These are phyloP conservation scores for Xylariaceae sp. DNA, from an alignment of 2,329 filamentous ascomycete genomes.

Conservation along the genomic window DNA sequence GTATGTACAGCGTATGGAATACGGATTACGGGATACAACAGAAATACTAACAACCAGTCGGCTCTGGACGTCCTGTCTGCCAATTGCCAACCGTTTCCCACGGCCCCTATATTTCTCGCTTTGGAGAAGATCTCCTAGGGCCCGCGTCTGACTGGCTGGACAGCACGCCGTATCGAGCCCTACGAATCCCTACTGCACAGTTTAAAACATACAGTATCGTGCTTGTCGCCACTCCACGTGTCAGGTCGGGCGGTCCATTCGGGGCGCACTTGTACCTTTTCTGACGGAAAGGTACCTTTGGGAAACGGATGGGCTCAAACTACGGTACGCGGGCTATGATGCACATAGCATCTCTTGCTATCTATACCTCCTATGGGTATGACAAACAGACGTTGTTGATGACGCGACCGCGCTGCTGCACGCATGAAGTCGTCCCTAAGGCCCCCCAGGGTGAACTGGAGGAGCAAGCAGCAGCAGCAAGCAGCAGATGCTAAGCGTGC, in stretches of 20 bases:
- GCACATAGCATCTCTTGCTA: not conserved
- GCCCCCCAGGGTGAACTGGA: not conserved
- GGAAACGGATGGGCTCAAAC: not conserved
- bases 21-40: too few relatives aligned
- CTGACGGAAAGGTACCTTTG: not conserved
- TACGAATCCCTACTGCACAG: conserved; percentile 10
- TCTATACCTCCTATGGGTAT: not conserved
- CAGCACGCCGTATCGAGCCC: not conserved
- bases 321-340: conserved; percentile 3
- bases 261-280: not conserved
- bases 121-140: conserved; percentile 14
- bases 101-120: conserved; percentile 6
- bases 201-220: conserved; percentile 1
- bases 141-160: conserved; percentile 11
- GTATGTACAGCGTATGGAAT: conserved; percentile 4
- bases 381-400: conserved; percentile 11
- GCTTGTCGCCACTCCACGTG: not conserved
- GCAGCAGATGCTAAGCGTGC: not conserved
- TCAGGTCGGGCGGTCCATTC: not conserved
- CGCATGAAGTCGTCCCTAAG: not conserved
- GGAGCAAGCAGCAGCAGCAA: too few relatives aligned
- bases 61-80: conserved; percentile 2
- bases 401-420: conserved; percentile 8
- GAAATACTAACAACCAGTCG: too few relatives aligned
- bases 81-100: conserved; percentile 4